phyloP scores from a whole-genome alignment of 768 basidiomycete species.

The Cyclocybe aegerita region DNA sequence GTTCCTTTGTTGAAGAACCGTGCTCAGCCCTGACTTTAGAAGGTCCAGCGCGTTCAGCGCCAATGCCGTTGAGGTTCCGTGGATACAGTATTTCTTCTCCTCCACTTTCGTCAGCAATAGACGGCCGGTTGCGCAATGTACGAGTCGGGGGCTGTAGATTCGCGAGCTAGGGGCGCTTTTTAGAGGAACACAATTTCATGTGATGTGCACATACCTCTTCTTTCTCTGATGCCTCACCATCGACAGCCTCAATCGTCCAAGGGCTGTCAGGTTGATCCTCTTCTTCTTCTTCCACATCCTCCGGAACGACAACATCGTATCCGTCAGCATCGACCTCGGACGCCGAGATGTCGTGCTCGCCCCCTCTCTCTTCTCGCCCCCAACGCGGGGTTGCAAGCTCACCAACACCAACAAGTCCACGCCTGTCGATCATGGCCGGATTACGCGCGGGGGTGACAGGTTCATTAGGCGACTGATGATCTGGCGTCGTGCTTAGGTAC shows the following conservation, averaged over 20 bases:
- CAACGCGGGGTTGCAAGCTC: conserved; percentile 97
- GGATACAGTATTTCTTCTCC: conserved; percentile 91
- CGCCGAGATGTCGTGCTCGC: conserved; percentile 14
- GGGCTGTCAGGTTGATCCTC: conserved; percentile 76
- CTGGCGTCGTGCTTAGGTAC: conserved; percentile 58
- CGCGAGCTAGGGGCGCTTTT: conserved; percentile 30
- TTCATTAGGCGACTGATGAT: conserved; percentile 47
- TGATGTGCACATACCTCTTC: conserved; percentile 54
- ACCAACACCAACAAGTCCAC: conserved; percentile 89
- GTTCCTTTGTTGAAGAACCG: conserved; percentile 16
- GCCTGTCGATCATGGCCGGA: conserved; percentile 80
- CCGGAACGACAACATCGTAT: conserved; percentile 42
- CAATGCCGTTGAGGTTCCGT: conserved; percentile 43
- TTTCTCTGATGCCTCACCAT: conserved; percentile 72
- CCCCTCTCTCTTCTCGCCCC: conserved; percentile 49
- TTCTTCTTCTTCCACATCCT: conserved; percentile 39
- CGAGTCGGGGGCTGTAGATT: conserved; percentile 46
- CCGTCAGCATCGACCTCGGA: conserved; percentile 31
- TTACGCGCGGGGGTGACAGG: conserved; percentile 75
- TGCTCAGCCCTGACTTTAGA: conserved; percentile 29
- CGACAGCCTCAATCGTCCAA: conserved; percentile 87
- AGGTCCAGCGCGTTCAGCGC: conserved; percentile 31
- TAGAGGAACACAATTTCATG: conserved; percentile 8
- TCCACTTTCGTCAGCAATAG: conserved; percentile 80
- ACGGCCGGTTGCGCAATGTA: conserved; percentile 57